These are phyloP conservation scores for Penicillium corylophilum DNA, from an alignment of 2,329 filamentous ascomycete genomes.

Conservation along the genomic window DNA sequence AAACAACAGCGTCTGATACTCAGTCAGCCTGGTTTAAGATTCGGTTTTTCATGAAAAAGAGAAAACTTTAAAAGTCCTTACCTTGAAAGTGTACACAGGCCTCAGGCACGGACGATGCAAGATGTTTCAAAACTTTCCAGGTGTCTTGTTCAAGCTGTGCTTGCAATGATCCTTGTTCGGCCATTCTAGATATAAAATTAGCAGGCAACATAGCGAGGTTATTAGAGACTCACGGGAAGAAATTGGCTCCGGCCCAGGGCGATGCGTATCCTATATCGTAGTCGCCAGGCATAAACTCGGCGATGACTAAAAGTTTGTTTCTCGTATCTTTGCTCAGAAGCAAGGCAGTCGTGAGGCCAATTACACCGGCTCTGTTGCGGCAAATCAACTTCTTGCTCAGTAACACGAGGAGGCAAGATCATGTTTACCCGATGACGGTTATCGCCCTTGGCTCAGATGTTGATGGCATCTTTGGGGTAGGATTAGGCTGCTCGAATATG, in stretches of 20 bases:
- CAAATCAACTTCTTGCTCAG: background rate
- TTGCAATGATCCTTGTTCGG: conserved; percentile 1
- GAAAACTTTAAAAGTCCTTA: no score
- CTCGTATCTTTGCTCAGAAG: conserved; percentile 54
- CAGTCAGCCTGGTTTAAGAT: no score
- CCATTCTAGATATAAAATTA: background rate
- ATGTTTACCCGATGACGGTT: background rate
- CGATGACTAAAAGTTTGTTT: conserved; percentile 65
- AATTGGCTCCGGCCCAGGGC: conserved; percentile 82
- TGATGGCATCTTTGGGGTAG: background rate
- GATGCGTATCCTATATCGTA: conserved; percentile 86
- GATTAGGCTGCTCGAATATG: no score
- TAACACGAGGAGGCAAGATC: background rate
- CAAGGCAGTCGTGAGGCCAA: conserved; percentile 63
- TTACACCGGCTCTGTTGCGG: conserved; percentile 57
- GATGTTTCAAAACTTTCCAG: conserved; percentile 59
- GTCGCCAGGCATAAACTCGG: conserved; percentile 88
- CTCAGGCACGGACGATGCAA: conserved; percentile 65
- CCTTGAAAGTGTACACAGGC: conserved; percentile 76
- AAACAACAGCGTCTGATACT: background rate
- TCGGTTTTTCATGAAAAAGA: no score
- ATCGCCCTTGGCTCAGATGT: background rate
- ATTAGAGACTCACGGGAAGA: conserved; percentile 58
- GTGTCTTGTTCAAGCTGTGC: conserved; percentile 47
- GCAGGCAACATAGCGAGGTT: background rate